Evolutionary conservation across 441 rosid genomes (phyloP), one percentile per base, ranked within the genome.

Genomic region (Gossypium trilobum): DNA sequence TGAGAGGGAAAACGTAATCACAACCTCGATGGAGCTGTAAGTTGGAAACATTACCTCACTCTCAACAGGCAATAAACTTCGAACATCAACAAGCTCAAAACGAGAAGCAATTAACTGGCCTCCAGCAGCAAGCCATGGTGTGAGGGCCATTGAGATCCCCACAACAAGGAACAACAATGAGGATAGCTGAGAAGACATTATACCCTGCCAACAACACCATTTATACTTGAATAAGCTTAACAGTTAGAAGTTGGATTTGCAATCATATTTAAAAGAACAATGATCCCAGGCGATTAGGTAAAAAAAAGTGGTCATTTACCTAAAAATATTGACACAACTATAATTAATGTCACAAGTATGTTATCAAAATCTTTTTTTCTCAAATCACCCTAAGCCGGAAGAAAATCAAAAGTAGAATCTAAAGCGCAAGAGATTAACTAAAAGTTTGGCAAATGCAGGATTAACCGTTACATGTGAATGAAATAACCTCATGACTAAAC

Each of bases 61-160:
- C 82, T 92, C 99, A 82, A 80, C 96, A 2, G 99, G 99, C 78
- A 91, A 79, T 70, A 95, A 83, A 86, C 99, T 95, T 75, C 97
- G 81, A 72, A 95, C 99, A 81, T 95, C 99, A 73, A 89, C 96
- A 85, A 77, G 85, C 85, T 95, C 99, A 83, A 92, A 92, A 36
- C 93, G 94, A 62, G 99, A 91, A 52, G 99, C 99, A 80, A 95
- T 82, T 78, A 92, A 78, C 81, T 95, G 99, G 77, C 99, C 97
- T 69, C 99, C 99, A 81, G 97, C 97, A 77, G 99, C 99, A 66
- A 95, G 85, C 94, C 93, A 95, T 33, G 99, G 99, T 48, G 99
- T 95, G 68, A 95, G 64, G 77, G 99, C 99, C 99, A 95, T 95
- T 75, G 99, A 92, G 67, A 95, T 82, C 71, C 99, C 99, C 83